phyloP scores from a whole-genome alignment of 805 yeast genomes.

The Candida takata region DNA sequence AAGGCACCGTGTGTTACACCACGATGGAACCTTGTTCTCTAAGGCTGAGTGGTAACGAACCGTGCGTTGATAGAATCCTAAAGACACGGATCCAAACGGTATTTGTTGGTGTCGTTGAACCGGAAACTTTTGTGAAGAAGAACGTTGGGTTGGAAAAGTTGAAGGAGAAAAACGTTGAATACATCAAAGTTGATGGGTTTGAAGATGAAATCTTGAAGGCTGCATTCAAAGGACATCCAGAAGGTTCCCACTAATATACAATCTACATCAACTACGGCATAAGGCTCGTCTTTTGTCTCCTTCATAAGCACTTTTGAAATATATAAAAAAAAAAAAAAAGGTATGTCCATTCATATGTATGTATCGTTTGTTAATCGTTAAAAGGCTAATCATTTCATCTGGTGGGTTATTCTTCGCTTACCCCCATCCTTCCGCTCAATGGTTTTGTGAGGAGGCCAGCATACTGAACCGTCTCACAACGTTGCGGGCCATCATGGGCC shows the following conservation, averaged over 20 bases:
- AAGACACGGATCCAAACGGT: slow-evolving; percentile 55
- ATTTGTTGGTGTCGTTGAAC: slow-evolving; percentile 89
- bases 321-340: too few relatives aligned
- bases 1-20: slow-evolving; percentile 78
- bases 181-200: slow-evolving; percentile 76
- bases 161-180: slow-evolving; percentile 52
- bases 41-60: slow-evolving; percentile 81
- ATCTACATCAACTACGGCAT: too few relatives aligned
- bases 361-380: too few relatives aligned
- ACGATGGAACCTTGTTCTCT: slow-evolving; percentile 97
- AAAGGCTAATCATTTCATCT: too few relatives aligned
- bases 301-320: too few relatives aligned
- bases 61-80: slow-evolving; percentile 79
- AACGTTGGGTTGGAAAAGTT: slow-evolving; percentile 59
- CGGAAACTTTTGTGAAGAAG: slow-evolving; percentile 76
- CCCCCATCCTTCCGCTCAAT: too few relatives aligned
- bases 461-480: background rate
- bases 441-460: background rate
- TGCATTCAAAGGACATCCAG: slow-evolving; percentile 68
- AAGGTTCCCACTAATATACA: too few relatives aligned
- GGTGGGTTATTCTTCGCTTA: too few relatives aligned
- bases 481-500: background rate
- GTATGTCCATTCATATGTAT: too few relatives aligned
- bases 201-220: slow-evolving; percentile 61
- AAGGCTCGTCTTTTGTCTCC: too few relatives aligned